Conservation (phyloP, 2,329 filamentous ascomycete genomes). For the Dryadomyces quercivorus region DNA sequence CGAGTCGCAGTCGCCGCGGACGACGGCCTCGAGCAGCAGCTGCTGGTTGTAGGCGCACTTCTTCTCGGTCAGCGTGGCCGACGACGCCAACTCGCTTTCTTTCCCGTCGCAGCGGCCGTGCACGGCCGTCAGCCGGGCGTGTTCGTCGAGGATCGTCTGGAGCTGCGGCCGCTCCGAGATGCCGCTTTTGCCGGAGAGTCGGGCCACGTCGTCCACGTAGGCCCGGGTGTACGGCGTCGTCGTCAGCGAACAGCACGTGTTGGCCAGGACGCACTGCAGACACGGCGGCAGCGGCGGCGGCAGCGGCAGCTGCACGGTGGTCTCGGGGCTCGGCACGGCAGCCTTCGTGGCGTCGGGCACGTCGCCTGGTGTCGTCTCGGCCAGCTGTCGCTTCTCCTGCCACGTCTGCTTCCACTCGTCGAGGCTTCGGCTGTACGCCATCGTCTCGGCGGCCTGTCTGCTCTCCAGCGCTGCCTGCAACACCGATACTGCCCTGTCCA, state of each 20-base stretch:
- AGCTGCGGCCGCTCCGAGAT: not conserved
- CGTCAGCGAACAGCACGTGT: conserved; percentile 11
- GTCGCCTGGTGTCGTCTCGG: not conserved
- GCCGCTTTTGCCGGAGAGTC: not conserved
- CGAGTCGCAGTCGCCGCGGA: conserved; percentile 1
- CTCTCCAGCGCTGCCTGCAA: not conserved
- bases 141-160: not conserved
- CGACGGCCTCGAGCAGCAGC: conserved; percentile 4
- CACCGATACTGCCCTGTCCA: not conserved
- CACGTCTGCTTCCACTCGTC: conserved; percentile 1
- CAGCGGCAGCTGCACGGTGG: not conserved
- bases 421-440: not conserved
- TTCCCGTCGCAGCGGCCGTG: not conserved
- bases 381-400: not conserved
- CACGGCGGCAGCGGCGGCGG: conserved; percentile 10
- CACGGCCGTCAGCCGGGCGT: not conserved
- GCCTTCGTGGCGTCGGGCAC: not conserved
- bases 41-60: conserved; percentile 8
- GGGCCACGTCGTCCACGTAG: conserved; percentile 4
- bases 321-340: not conserved
- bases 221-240: conserved; percentile 4
- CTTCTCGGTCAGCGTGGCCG: not conserved
- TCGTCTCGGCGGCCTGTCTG: not conserved
- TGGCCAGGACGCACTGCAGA: conserved; percentile 10
- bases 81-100: not conserved